Evolutionary conservation across 257 asterid species (phyloP).

Genomic region (Nicotiana sylvestris): DNA sequence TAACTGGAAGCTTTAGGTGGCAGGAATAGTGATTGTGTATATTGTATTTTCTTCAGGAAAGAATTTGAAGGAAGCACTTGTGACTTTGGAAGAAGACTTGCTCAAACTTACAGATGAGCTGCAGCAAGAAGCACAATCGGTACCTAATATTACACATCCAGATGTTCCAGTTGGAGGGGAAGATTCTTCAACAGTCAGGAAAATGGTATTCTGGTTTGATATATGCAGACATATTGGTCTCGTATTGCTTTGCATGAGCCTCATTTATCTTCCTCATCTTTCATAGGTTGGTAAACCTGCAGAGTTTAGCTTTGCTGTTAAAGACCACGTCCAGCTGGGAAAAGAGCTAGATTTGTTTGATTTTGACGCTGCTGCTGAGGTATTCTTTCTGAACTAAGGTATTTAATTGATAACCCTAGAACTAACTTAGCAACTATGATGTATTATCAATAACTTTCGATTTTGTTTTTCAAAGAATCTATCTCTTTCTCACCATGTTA

Average conservation of each 20-base stretch:
- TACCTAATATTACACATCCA: conserved; percentile 98
- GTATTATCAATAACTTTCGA: not conserved
- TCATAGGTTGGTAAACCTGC: conserved; percentile 68
- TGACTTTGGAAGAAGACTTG: conserved; percentile 76
- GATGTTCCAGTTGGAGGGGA: conserved; percentile 92
- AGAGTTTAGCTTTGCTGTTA: conserved; percentile 65
- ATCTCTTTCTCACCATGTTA: not conserved
- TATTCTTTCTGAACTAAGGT: conserved; percentile 38
- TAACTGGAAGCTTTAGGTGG: conserved; percentile 10
- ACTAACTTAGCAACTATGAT: not conserved
- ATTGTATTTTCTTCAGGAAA: conserved; percentile 52
- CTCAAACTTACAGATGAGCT: conserved; percentile 74
- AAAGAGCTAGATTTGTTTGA: conserved; percentile 78
- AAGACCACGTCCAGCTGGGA: conserved; percentile 93
- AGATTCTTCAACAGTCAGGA: conserved; percentile 65
- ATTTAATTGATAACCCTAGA: conserved; percentile 12
- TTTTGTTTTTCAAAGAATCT: not conserved
- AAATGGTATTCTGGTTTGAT: conserved; percentile 43
- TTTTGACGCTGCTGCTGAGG: conserved; percentile 98
- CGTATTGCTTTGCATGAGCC: not conserved
- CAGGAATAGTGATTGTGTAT: conserved; percentile 1
- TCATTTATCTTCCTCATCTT: not conserved
- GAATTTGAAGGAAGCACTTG: conserved; percentile 69
- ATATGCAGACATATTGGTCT: conserved; percentile 8
- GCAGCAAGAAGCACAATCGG: conserved; percentile 86